Conservation (phyloP, 805 yeast species). For the Starmerella apis region DNA sequence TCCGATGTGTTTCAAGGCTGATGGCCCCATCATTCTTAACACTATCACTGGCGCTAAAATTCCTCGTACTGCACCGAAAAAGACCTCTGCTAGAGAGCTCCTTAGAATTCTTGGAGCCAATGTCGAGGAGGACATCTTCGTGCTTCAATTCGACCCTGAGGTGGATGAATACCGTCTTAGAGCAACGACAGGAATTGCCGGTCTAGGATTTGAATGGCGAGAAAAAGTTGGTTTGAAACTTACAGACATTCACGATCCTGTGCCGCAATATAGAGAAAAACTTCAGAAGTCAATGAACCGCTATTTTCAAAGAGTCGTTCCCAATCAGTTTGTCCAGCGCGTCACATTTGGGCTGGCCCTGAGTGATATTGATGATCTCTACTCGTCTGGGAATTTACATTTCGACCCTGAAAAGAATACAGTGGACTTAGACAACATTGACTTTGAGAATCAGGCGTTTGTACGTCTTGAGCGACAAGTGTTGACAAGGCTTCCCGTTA, state of each 20-base stretch:
- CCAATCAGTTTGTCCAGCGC: constrained; percentile 49
- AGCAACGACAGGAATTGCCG: constrained; percentile 51
- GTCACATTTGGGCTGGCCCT: constrained; percentile 51
- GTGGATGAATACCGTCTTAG: constrained; percentile 39
- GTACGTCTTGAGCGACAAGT: constrained; percentile 51
- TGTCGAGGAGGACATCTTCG: constrained; percentile 55
- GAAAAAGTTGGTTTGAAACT: constrained; percentile 45
- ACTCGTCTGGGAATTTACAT: constrained; percentile 11
- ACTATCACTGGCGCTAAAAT: constrained; percentile 17
- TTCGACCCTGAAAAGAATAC: constrained; percentile 2
- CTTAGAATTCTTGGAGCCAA: constrained; percentile 24
- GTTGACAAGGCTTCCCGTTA: constrained; percentile 43
- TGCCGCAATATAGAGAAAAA: constrained; percentile 52
- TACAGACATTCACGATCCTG: constrained; percentile 57
- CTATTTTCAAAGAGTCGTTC: constrained; percentile 49
- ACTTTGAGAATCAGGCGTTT: constrained; percentile 37
- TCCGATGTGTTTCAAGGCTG: constrained; percentile 41
- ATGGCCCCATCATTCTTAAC: constrained; percentile 13
- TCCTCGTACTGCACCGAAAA: constrained; percentile 5
- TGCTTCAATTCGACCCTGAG: constrained; percentile 41
- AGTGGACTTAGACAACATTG: constrained; percentile 29
- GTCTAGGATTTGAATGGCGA: constrained; percentile 64
- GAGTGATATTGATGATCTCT: constrained; percentile 9
- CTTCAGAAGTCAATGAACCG: constrained; percentile 55
- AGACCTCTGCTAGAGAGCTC: constrained; percentile 7